phyloP scores from a whole-genome alignment of 345 rosid species.

The Luvunga scandens region DNA sequence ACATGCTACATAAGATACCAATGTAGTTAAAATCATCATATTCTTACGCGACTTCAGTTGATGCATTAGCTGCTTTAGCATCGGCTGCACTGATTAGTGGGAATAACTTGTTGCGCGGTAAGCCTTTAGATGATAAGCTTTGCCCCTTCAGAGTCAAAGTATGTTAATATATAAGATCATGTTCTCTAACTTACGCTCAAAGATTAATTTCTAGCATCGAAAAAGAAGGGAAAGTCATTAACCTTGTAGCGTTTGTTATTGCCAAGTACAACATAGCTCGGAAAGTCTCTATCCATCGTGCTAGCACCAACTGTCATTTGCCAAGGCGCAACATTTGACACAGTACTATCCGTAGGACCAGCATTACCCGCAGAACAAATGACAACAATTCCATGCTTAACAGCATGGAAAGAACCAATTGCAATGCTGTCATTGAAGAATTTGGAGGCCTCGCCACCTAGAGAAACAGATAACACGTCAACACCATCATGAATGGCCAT shows the following conservation, averaged over 20 bases:
- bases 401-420: constrained; percentile 81
- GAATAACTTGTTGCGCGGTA: constrained; percentile 47
- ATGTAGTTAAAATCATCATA: background rate
- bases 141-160: constrained; percentile 51
- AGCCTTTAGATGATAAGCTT: constrained; percentile 52
- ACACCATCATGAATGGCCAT: constrained; percentile 74
- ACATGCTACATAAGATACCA: background rate
- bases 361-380: constrained; percentile 79
- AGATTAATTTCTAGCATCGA: background rate
- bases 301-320: constrained; percentile 88
- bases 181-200: background rate
- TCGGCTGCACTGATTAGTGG: constrained; percentile 52
- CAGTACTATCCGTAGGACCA: constrained; percentile 67
- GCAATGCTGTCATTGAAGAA: constrained; percentile 60
- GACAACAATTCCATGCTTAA: constrained; percentile 54
- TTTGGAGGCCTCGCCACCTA: constrained; percentile 44
- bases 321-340: constrained; percentile 79
- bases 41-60: constrained; percentile 57
- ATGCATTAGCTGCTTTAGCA: constrained; percentile 54
- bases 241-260: constrained; percentile 63
- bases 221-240: background rate
- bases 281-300: constrained; percentile 80
- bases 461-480: constrained; percentile 70
- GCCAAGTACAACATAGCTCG: constrained; percentile 59
- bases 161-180: background rate